Percentiles rank a stretch among this genome's conserved stretches.
Evolutionary conservation across 257 asterid species (phyloP).

Genomic region (Plantago ovata): DNA sequence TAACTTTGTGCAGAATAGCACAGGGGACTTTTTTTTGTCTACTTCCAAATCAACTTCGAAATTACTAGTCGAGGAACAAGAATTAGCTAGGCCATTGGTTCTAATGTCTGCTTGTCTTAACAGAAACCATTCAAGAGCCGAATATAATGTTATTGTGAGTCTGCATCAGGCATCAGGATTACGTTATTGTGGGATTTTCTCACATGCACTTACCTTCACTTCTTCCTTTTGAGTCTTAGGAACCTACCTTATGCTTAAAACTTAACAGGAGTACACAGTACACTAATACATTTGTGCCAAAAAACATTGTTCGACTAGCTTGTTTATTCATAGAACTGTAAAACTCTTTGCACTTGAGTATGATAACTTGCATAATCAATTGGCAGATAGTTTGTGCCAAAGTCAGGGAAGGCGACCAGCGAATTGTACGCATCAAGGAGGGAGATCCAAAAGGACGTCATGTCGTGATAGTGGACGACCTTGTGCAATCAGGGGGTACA

Average conservation of each 20-base stretch:
- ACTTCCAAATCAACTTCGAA: too few species aligned
- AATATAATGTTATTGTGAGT: too few species aligned
- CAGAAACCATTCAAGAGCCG: too few species aligned
- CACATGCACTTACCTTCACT: not conserved
- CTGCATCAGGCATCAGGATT: too few species aligned
- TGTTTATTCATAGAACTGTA: not conserved
- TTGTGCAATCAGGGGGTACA: constrained; percentile 97
- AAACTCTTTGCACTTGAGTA: constrained; percentile 8
- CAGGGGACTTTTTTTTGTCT: too few species aligned
- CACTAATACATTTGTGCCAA: not conserved
- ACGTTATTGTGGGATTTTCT: too few species aligned
- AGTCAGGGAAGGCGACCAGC: constrained; percentile 93
- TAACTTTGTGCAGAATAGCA: too few species aligned
- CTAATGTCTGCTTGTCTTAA: too few species aligned
- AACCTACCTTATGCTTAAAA: not conserved
- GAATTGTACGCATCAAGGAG: constrained; percentile 85
- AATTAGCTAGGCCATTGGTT: too few species aligned
- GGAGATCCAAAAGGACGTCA: constrained; percentile 93
- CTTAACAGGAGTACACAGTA: not conserved
- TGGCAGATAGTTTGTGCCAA: constrained; percentile 86
- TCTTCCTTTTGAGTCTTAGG: not conserved
- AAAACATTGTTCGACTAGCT: not conserved
- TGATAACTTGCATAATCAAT: constrained; percentile 20
- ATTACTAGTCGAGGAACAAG: too few species aligned
- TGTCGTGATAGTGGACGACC: constrained; percentile 97